Evolutionary conservation across 768 basidiomycete species (phyloP), one percentile per base, ranked within the genome.

Genomic region (Lactarius sp.): DNA sequence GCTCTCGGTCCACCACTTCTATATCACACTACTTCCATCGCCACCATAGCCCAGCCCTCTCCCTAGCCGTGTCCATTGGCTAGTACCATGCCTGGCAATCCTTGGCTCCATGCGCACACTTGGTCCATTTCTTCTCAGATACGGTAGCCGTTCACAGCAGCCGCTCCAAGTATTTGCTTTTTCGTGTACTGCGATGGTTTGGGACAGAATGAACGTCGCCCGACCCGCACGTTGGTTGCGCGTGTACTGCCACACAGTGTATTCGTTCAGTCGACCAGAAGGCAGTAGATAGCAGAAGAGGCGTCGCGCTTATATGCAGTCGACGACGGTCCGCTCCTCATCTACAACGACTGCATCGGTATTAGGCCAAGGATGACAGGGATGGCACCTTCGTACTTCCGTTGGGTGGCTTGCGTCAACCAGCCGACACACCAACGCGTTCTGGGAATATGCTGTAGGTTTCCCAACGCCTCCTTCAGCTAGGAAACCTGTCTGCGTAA

Each of bases 331-430:
- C 75, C 92, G 94, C 77, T 98, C 95, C 71, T 93, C 89, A 70
- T 99, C 96, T 1, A 98, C 95, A 7, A 99, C 92, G 59, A 99
- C 84, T 1, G 94, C 91, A 70, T 98, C 96, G 60, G 94, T 3
- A 2, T 27, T 27, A 27, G 83, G 0, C 97, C 97, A 2, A 99
- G 82, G 27, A 98, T 86, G 37, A 94, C 92, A 1, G 90, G 86
- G 13, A 99, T 91, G 0, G 97, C 93, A 0, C 84, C 83, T 72
- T 97, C 91, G 71, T 96, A 98, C 74, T 96, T 96, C 59, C 89
- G 82, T 58, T 88, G 86, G 1, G 90, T 92, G 96, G 96, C 72
- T 96, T 94, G 78, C 96, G 72, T 98, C 97, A 33, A 94, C 82
- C 3, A 98, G 85, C n/a, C 97, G 85, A 85, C 4, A 98, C 95